Evolutionary conservation across 768 basidiomycete species (phyloP).

Genomic region (Lyophyllum decastes): DNA sequence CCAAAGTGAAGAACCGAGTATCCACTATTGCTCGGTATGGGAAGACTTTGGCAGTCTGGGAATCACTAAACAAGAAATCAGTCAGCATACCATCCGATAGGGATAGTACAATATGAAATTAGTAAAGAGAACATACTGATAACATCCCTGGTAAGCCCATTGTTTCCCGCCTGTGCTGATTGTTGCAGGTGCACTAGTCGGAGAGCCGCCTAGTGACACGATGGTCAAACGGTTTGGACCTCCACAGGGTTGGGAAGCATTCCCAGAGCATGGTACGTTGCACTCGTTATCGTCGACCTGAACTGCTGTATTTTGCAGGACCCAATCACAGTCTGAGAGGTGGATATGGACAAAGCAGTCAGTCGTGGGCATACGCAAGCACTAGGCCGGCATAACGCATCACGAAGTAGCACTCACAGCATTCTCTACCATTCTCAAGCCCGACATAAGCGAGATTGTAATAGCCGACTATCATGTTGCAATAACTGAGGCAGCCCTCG

Average conservation of each 20-base stretch:
- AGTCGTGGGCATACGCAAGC: not conserved
- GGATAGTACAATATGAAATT: not conserved
- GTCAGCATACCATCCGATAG: not conserved
- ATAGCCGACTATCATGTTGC: conserved; percentile 8
- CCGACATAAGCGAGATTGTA: conserved; percentile 14
- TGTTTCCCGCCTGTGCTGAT: not conserved
- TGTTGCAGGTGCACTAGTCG: conserved; percentile 6
- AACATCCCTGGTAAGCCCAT: conserved; percentile 14
- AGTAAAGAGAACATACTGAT: conserved; percentile 2
- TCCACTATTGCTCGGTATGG: not conserved
- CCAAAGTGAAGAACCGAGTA: conserved; percentile 8
- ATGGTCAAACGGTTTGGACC: conserved; percentile 8
- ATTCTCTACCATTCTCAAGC: conserved; percentile 4
- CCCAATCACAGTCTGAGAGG: conserved; percentile 5
- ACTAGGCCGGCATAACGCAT: not conserved
- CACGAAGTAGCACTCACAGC: not conserved
- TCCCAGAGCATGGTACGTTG: conserved; percentile 11
- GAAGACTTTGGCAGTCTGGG: conserved; percentile 4
- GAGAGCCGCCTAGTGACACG: conserved; percentile 1
- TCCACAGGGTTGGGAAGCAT: conserved; percentile 13
- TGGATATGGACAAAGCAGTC: not conserved
- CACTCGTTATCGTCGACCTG: conserved; percentile 14
- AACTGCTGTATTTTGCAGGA: conserved; percentile 11
- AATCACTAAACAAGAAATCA: conserved; percentile 1
- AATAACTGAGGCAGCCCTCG: conserved; percentile 7